Conservation (phyloP, 2,329 filamentous ascomycete species). For the Reticulascus tulasneorum region DNA sequence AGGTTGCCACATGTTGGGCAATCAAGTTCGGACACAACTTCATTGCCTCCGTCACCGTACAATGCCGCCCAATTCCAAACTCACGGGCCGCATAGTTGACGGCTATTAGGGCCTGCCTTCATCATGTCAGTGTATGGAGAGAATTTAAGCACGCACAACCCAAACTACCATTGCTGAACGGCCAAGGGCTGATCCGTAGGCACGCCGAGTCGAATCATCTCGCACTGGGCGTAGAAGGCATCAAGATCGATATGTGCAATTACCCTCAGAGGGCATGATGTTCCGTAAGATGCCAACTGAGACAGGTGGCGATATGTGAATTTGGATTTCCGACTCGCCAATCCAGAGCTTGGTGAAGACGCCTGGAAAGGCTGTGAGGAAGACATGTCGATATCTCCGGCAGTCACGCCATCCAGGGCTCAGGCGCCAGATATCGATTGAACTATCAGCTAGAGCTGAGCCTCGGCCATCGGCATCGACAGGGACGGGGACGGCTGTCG, state of each 20-base stretch:
- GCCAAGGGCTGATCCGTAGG: constrained; percentile 76
- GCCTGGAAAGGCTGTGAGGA: constrained; percentile 12
- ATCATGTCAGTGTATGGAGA: not conserved
- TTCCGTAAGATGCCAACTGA: constrained; percentile 67
- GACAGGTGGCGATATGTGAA: constrained; percentile 84
- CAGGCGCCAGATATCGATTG: no score
- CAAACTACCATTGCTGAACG: constrained; percentile 79
- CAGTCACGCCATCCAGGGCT: no score
- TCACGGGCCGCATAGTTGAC: constrained; percentile 90
- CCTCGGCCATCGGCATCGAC: no score
- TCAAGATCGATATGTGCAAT: constrained; percentile 93
- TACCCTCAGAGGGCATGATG: constrained; percentile 75
- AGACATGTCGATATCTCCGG: no score
- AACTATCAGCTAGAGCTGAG: no score
- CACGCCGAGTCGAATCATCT: constrained; percentile 79
- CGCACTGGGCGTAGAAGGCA: constrained; percentile 96
- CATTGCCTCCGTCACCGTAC: constrained; percentile 74
- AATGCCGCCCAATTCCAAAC: constrained; percentile 75
- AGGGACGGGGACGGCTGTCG: no score
- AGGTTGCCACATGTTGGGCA: constrained; percentile 90
- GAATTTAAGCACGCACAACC: not conserved
- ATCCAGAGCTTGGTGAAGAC: constrained; percentile 10
- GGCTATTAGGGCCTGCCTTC: constrained; percentile 84
- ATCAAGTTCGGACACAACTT: constrained; percentile 83
- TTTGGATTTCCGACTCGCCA: constrained; percentile 44